Base-by-base conservation (phyloP, 2,329 filamentous ascomycete species). In the Clonostachys rhizophaga region DNA sequence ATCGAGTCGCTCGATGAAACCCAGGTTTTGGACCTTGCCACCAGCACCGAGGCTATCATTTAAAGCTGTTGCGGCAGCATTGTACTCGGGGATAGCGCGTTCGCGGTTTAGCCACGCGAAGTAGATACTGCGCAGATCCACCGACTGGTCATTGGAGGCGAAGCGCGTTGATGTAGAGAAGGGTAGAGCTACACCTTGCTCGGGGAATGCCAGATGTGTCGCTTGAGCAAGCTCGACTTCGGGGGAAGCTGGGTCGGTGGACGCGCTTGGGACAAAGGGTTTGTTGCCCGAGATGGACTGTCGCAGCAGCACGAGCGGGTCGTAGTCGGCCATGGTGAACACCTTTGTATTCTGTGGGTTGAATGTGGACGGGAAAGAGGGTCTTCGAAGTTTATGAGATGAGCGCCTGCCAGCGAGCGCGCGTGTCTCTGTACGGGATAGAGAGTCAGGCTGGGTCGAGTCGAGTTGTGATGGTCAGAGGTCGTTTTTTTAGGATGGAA, bases 21-120 rank as follows among this genome's bases (percentile, higher is more conserved):
- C 85, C 54, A 97, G 72, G 63, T 94, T 95, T 68, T 91, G 86
- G 20, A 96, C 89, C 55, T 83, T 82, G 47, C 84, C 84, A 11
- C 75, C 75, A 16, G 79, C 82, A 2, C 72, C 74, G 34, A 96
- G 75, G 60, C 90, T 84, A 44, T 89, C 84, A 63, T 95, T 95
- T 48, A 97, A 76, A 55, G 84, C 78, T 58, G 87, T 84, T 13
- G 89, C 88, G 0, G 87, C 86, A 24, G 87, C 82, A 67, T 96
- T 94, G 76, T 97, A 97, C 58, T 95, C 90, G 11, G 89, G 87
- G 55, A 95, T 91, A 47, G 87, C 83, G 47, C 87, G 83, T 71
- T 97, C 92, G 66, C 91, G 90, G 70, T 96, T 95, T 59, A 89
- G 77, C 90, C 91, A 99, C 47, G 91, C 91, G 63, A 97, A 96